Conservation (phyloP, 2,329 filamentous ascomycete species). For the Venturia nashicola region DNA sequence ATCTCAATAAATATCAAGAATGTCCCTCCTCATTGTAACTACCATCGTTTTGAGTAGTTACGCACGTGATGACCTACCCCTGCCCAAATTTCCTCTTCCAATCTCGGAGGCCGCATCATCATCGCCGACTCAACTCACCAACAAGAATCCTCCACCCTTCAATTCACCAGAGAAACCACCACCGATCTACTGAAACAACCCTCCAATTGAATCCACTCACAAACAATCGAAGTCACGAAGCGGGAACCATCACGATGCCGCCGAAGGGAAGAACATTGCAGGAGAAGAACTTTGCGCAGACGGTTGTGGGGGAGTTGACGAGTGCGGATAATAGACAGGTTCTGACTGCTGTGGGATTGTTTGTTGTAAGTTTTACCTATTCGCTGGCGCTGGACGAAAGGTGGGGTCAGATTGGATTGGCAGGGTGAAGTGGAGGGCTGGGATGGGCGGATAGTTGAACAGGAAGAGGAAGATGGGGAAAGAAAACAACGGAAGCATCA, state of each 20-base stretch:
- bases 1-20: no score
- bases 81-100: not conserved
- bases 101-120: not conserved
- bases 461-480: no score
- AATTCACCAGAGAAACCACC: no score
- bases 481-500: no score
- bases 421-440: not conserved
- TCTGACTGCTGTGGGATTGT: slow-evolving; percentile 35
- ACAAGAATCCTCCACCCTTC: not conserved
- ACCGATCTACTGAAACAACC: not conserved
- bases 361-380: slow-evolving; percentile 31
- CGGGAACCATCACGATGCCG: slow-evolving; percentile 2
- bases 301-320: slow-evolving; percentile 28
- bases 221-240: not conserved
- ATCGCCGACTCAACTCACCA: not conserved
- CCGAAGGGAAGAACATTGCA: slow-evolving; percentile 15
- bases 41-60: no score
- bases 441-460: no score
- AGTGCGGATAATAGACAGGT: slow-evolving; percentile 37
- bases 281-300: slow-evolving; percentile 27
- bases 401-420: not conserved
- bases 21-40: no score
- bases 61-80: not conserved
- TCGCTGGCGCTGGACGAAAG: not conserved
- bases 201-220: not conserved